Evolutionary conservation across 768 basidiomycete species (phyloP).

Genomic region (Tricholoma terreum): DNA sequence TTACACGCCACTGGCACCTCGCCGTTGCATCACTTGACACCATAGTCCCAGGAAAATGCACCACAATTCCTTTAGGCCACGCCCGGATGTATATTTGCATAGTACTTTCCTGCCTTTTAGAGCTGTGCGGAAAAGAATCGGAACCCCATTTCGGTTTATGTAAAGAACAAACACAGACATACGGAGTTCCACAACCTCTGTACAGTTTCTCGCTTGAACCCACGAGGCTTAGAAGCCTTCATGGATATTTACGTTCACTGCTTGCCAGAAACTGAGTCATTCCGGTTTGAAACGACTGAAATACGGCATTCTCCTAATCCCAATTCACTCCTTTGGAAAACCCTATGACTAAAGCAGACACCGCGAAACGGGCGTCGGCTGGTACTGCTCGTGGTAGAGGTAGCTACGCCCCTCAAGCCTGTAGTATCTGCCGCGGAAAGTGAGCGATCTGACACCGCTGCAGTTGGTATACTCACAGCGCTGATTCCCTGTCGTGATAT

Average conservation of each 20-base stretch:
- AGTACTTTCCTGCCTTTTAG: background rate
- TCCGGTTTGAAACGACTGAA: background rate
- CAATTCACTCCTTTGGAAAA: background rate
- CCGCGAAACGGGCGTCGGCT: conserved; percentile 17
- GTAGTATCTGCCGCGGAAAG: conserved; percentile 40
- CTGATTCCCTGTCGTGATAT: background rate
- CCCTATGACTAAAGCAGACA: conserved; percentile 18
- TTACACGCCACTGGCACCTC: background rate
- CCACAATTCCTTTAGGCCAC: background rate
- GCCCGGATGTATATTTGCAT: background rate
- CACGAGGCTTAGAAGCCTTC: background rate
- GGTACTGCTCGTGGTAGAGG: conserved; percentile 31
- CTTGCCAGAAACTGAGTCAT: background rate
- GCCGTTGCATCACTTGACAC: background rate
- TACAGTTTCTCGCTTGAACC: background rate
- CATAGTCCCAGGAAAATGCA: background rate
- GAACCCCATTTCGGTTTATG: background rate
- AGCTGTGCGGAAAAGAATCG: background rate
- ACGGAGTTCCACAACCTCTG: background rate
- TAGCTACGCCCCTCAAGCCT: conserved; percentile 36
- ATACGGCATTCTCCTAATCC: background rate
- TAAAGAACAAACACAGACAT: background rate
- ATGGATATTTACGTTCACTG: background rate
- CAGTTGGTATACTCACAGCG: background rate
- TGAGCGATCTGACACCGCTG: conserved; percentile 17